Conservation (phyloP, 2,329 filamentous ascomycete genomes). For the Aspergillus ustus region DNA sequence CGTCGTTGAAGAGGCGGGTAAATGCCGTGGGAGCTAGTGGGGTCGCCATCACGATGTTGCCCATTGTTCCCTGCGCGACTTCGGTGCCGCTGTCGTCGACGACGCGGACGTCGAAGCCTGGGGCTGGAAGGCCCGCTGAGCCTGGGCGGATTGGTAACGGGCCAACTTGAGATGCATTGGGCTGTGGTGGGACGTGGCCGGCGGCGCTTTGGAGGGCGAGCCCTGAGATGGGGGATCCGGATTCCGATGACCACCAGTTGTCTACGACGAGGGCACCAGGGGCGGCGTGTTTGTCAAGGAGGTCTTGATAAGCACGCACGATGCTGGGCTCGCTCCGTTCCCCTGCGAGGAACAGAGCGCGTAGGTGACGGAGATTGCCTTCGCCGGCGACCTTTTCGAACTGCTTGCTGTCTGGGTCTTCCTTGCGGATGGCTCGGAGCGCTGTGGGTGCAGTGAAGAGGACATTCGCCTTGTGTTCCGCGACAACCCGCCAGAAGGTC, state of each 20-base stretch:
- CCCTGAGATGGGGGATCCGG: slow-evolving; percentile 70
- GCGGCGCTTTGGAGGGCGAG: slow-evolving; percentile 67
- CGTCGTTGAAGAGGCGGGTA: slow-evolving; percentile 82
- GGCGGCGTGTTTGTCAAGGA: slow-evolving; percentile 70
- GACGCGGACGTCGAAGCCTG: slow-evolving; percentile 83
- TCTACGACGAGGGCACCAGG: slow-evolving; percentile 67
- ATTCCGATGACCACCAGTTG: slow-evolving; percentile 77
- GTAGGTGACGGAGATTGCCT: slow-evolving; percentile 72
- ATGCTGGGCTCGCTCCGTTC: slow-evolving; percentile 89
- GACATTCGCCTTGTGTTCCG: slow-evolving; percentile 82
- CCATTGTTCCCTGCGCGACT: slow-evolving; percentile 75
- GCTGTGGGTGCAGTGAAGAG: slow-evolving; percentile 89
- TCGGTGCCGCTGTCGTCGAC: slow-evolving; percentile 81
- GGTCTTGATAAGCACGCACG: slow-evolving; percentile 76
- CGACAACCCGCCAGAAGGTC: slow-evolving; percentile 84
- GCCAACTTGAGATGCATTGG: slow-evolving; percentile 33
- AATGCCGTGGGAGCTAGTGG: slow-evolving; percentile 87
- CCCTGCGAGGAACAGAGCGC: slow-evolving; percentile 81
- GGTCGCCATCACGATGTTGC: slow-evolving; percentile 84
- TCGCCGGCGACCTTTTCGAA: slow-evolving; percentile 67
- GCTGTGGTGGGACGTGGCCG: slow-evolving; percentile 50
- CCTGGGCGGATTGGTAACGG: slow-evolving; percentile 75
- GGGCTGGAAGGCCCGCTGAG: slow-evolving; percentile 88
- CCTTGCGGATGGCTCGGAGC: slow-evolving; percentile 81
- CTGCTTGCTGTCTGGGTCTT: slow-evolving; percentile 74